Evolutionary conservation across 2,329 filamentous ascomycete genomes (phyloP).

Genomic region (Pseudogymnoascus sp.): DNA sequence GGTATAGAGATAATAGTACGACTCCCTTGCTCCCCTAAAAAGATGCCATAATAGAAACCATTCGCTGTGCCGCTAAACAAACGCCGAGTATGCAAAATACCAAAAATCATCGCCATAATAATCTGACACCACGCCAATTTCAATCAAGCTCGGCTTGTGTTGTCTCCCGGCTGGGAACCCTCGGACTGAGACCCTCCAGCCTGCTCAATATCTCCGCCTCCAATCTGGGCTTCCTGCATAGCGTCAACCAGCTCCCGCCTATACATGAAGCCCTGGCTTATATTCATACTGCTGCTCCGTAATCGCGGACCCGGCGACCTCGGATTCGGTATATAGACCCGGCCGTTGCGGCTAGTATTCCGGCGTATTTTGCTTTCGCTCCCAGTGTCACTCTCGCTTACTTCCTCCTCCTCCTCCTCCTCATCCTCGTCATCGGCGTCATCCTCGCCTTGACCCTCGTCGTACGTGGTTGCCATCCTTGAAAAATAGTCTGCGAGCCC

Average conservation of each 20-base stretch:
- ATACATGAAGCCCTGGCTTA: constrained; percentile 27
- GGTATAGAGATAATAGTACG: not conserved
- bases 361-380: not conserved
- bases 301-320: constrained; percentile 29
- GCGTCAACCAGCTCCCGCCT: not conserved
- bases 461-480: constrained; percentile 44
- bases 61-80: not conserved
- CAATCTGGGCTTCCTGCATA: not conserved
- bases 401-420: constrained; percentile 23
- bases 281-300: constrained; percentile 25
- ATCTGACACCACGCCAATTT: not conserved
- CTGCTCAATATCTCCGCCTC: not conserved
- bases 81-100: not conserved
- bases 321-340: constrained; percentile 29
- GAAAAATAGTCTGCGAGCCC: constrained; percentile 63
- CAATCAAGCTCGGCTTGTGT: not conserved
- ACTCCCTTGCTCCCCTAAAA: not conserved
- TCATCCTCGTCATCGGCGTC: constrained; percentile 14
- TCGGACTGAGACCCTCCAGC: not conserved
- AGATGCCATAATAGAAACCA: not conserved
- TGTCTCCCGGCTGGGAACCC: not conserved
- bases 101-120: not conserved
- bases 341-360: constrained; percentile 9
- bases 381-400: constrained; percentile 17
- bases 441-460: constrained; percentile 8